Conservation (phyloP, 805 yeast genomes). For the Pichia exigua region DNA sequence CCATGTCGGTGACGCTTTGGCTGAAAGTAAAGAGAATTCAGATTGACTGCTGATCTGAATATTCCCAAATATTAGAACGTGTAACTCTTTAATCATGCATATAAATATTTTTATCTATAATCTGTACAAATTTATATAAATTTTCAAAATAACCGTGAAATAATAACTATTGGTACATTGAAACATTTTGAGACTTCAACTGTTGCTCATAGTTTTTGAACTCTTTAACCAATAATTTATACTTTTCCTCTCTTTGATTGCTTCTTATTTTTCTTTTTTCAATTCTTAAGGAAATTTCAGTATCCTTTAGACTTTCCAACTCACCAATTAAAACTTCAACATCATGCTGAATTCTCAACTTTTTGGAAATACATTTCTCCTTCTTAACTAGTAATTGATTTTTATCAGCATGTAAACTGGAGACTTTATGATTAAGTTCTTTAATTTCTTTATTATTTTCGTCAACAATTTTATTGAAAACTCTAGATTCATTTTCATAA, state of each 20-base stretch:
- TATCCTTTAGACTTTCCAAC: slow-evolving; percentile 20
- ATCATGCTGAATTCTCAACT: slow-evolving; percentile 24
- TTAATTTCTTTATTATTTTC: slow-evolving; percentile 22
- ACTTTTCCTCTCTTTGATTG: slow-evolving; percentile 21
- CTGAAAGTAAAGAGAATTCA: slow-evolving; percentile 6
- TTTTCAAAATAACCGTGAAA: background rate
- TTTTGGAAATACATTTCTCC: slow-evolving; percentile 28
- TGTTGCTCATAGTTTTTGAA: slow-evolving; percentile 18
- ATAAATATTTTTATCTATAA: background rate
- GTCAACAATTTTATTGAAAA: slow-evolving; percentile 25
- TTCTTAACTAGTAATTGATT: slow-evolving; percentile 25
- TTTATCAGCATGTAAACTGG: slow-evolving; percentile 24
- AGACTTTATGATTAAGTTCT: slow-evolving; percentile 17
- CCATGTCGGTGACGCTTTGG: slow-evolving; percentile 24
- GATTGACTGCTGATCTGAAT: background rate
- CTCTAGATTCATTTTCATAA: slow-evolving; percentile 30
- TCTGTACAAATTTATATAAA: background rate
- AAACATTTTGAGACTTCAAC: slow-evolving; percentile 2
- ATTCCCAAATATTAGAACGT: background rate
- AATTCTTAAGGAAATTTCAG: slow-evolving; percentile 17
- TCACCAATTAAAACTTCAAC: slow-evolving; percentile 18
- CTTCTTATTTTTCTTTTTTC: slow-evolving; percentile 18
- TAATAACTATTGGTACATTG: background rate
- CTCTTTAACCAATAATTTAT: slow-evolving; percentile 10
- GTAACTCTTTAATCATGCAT: background rate